phyloP scores from a whole-genome alignment of 1,139 yeast species.

The Suhomyces choctaworum region DNA sequence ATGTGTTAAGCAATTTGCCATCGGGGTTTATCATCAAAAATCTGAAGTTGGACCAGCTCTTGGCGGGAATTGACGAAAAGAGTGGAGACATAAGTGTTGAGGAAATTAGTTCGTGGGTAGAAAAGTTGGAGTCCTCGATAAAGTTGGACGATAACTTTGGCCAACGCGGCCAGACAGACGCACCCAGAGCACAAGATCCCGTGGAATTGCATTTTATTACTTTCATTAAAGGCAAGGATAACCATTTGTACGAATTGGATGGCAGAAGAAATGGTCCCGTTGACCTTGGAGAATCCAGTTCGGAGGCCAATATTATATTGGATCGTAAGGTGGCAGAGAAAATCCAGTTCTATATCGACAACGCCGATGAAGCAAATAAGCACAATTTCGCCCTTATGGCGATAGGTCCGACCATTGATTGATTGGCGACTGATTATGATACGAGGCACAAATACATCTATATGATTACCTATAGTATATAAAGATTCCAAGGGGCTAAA shows the following conservation, averaged over 20 bases:
- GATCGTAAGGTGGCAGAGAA: conserved; percentile 53
- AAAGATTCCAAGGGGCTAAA: conserved; percentile 26
- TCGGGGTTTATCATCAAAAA: conserved; percentile 41
- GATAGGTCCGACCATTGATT: conserved; percentile 45
- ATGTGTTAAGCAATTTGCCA: conserved; percentile 67
- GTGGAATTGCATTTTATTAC: conserved; percentile 78
- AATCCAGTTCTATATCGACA: conserved; percentile 64
- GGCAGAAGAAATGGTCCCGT: conserved; percentile 84
- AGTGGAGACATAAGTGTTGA: conserved; percentile 6
- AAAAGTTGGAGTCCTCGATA: conserved; percentile 48
- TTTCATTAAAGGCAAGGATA: conserved; percentile 58
- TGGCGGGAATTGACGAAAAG: conserved; percentile 14
- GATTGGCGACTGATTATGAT: not conserved
- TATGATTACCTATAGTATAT: no score
- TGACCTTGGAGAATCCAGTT: conserved; percentile 51
- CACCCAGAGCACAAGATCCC: conserved; percentile 69
- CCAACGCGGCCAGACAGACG: conserved; percentile 71
- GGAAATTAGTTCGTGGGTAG: conserved; percentile 48
- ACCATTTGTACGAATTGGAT: conserved; percentile 79
- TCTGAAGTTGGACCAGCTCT: conserved; percentile 30
- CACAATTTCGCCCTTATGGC: conserved; percentile 71
- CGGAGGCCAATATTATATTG: conserved; percentile 50
- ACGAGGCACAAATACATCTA: no score
- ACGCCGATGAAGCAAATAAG: conserved; percentile 58
- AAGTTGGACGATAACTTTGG: conserved; percentile 61